Evolutionary conservation across 139 green algal genomes (phyloP), one percentile per base, ranked within the genome.

Genomic region (Nannochloris sp.): DNA sequence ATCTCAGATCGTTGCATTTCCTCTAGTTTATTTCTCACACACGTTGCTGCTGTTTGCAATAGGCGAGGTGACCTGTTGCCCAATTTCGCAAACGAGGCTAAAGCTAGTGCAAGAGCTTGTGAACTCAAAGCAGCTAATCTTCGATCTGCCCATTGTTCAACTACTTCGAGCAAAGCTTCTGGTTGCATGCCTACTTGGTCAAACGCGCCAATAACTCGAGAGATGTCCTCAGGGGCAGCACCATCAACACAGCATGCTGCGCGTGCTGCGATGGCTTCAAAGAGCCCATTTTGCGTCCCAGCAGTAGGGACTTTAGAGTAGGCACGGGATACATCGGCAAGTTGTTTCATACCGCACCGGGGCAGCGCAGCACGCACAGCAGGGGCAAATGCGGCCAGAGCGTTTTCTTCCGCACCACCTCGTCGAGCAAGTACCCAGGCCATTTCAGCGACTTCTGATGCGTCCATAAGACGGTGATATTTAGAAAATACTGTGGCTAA

Each of bases 61-160:
- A 77, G 62, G 46, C 14, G 15, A 0, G 44, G 32, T 55, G 61
- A 65, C 45, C 23, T 32, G 30, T 51, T 58, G 35, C 70, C 63
- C 56, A 77, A 39, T 25, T 54, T 67, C 0, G 70, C 70, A 77
- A 73, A 77, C 34, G 36, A 54, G 44, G 61, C 47, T 5, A 77
- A 47, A 2, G 70, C 70, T 31, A 73, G 37, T 23, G 29, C 37
- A 13, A 77, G 47, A 4, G 48, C 64, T 36, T 71, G 46, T 4
- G 56, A 58, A 31, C 24, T 48, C 44, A 77, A 48, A n/a, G 19
- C 3, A 7, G 39, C 42, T 44, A 77, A 55, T 8, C 61, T 66
- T 24, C 46, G 30, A 42, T 73, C 27, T 6, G 70, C 70, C 63
- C 63, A 72, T 12, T 25, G 24, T 19, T 77, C 70, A 54, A 77